phyloP scores from a whole-genome alignment of 2,329 filamentous ascomycete species.

The Acrodontium crateriforme region DNA sequence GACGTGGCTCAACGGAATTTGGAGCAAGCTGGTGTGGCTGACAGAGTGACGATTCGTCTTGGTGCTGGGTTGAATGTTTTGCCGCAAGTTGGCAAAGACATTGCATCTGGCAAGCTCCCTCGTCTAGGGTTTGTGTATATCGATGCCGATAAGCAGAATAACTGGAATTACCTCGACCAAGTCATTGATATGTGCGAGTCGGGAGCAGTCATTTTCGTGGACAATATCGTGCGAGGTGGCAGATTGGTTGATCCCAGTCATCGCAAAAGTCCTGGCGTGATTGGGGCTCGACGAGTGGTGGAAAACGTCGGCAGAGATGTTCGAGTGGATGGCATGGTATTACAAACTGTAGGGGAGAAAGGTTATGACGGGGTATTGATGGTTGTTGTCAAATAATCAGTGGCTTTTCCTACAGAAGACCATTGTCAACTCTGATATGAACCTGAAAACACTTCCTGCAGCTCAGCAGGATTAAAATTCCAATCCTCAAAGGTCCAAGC shows the following conservation, averaged over 20 bases:
- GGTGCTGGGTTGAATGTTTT: conserved; percentile 11
- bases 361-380: conserved; percentile 33
- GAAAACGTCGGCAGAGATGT: conserved; percentile 30
- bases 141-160: conserved; percentile 15
- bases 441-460: no score
- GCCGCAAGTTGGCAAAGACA: conserved; percentile 7
- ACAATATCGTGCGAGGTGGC: conserved; percentile 19
- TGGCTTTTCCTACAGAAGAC: no score
- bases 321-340: conserved; percentile 29
- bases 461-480: conserved; percentile 12
- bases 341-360: conserved; percentile 36
- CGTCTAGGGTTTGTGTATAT: conserved; percentile 13
- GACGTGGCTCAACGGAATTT: conserved; percentile 26
- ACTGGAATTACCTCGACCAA: conserved; percentile 9
- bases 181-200: conserved; percentile 7
- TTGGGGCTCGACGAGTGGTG: conserved; percentile 23
- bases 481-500: conserved; percentile 21
- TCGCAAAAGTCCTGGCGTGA: conserved; percentile 6
- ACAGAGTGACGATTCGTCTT: conserved; percentile 8
- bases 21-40: conserved; percentile 5
- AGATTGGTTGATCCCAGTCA: conserved; percentile 20
- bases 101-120: conserved; percentile 6
- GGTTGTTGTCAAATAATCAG: conserved; percentile 7
- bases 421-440: no score
- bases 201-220: conserved; percentile 10